Base-by-base conservation (phyloP, 2,329 filamentous ascomycete genomes). In the Exserohilum rostratum region DNA sequence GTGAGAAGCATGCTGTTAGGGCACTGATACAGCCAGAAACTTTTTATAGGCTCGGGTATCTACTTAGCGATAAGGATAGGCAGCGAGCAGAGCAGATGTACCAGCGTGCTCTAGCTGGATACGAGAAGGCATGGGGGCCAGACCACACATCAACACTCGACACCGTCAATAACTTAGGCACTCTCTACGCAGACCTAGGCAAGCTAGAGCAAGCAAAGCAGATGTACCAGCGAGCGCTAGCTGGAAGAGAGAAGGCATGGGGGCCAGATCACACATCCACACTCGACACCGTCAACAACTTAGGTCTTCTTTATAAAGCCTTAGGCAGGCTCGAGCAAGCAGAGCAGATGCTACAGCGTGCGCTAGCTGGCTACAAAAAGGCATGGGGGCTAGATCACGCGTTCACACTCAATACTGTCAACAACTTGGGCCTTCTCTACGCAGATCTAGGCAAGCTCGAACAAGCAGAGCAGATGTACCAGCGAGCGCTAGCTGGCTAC, bases 61-160 rank as follows among this genome's bases (percentile, higher is more conserved):
- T 60, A 12, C 42, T 57, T 38, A 3, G 12, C 3, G 17, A 43
- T 10, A 31, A 50, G 47, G 58, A 53, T 20, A 48, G 46, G 30
- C 17, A 35, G 42, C 37, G 31, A 45, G 37, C 58, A 37, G 62
- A 61, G 55, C 17, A 49, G 29, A 55, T 43, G 53, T 55, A 46
- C 31, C 27, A 50, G 22, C 46, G 62, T 46, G 58, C 61, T 22
- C 58, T 65, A 35, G 47, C 57, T 51, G 61, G 61, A 6, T 52
- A 42, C 17, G 61, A 66, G 56, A 47, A 64, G 49, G 53, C 54
- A 46, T 34, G 44, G 29, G 46, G 57, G 15, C 42, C 39, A 25
- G 40, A 57, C n/a, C 57, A 57, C 42, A 50, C 54, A 52, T 60
- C 57, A 18, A 66, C 62, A 55, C 52, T 55, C n/a, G 2, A n/a